Evolutionary conservation across 2,329 filamentous ascomycete genomes (phyloP), one percentile per base, ranked within the genome.

Genomic region (Xylaria sp.): DNA sequence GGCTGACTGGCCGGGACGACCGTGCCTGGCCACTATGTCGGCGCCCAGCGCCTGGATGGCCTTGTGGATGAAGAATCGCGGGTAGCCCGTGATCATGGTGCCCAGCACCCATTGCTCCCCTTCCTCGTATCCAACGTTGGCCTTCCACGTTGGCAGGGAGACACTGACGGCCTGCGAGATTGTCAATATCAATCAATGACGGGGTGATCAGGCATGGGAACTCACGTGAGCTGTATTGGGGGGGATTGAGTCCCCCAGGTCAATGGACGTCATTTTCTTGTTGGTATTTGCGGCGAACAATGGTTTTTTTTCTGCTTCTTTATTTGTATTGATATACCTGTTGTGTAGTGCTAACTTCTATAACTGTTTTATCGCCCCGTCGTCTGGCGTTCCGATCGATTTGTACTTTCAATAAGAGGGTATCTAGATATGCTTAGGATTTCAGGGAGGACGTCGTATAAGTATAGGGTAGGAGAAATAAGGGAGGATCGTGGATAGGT

Each of bases 61-160:
- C 76, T 90, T 92, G 80, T 98, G 93, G 70, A 98, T 90, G 81
- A 97, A 97, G 83, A 98, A 99, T 63, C 94, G 93, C 69, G 96
- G 96, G 80, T 99, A 99, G 42, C 96, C 96, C 53, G 92, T 97
- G 72, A 88, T 86, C 94, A 99, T 92, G 77, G 90, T 91, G 71
- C 86, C 87, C 20, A 96, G 72, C n/a, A 99, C 93, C 91, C 93
- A 96, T 65, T 90, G 84, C 78, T 97, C 87, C 59, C 94, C 95
- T 80, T 99, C 94, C 80, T 99, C 96, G 77, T 99, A 99, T 48
- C 89, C 95, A 46, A 99, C 85, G 76, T 97, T 98, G 72, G 94
- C 86, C 73, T 86, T 87, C 96, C 96, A 99, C 81, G 94, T 97
- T 46, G 96, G 96, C 31, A 99, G 84, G 17, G 96, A 98, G 49